These are phyloP conservation scores for Penicillium pulvis DNA, from an alignment of 495 filamentous ascomycete species.

Conservation along the genomic window DNA sequence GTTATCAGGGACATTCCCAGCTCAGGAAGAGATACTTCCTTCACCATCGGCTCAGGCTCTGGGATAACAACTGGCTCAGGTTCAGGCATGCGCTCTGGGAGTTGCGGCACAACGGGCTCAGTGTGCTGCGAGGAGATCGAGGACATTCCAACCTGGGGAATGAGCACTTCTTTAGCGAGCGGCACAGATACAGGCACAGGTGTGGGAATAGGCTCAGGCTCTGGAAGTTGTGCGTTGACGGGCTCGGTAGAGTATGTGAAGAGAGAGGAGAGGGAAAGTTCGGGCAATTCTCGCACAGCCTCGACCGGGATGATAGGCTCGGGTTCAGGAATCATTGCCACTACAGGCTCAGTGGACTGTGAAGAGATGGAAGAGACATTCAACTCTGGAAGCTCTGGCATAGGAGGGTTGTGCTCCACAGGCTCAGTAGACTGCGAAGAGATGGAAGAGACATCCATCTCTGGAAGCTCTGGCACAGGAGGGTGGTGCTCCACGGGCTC, in stretches of 20 bases:
- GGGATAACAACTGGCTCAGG: constrained; percentile 30
- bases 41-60: constrained; percentile 29
- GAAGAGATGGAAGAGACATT: constrained; percentile 31
- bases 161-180: constrained; percentile 15
- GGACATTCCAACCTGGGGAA: constrained; percentile 47
- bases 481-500: constrained; percentile 32
- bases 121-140: constrained; percentile 50
- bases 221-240: constrained; percentile 13
- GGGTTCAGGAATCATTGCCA: constrained; percentile 24
- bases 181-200: constrained; percentile 15
- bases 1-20: constrained; percentile 52
- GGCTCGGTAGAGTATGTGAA: constrained; percentile 16
- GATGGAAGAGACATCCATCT: constrained; percentile 32
- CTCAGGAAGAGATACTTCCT: constrained; percentile 22
- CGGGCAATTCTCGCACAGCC: constrained; percentile 9
- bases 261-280: constrained; percentile 16
- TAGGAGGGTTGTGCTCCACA: constrained; percentile 22
- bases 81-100: constrained; percentile 32
- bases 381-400: constrained; percentile 26
- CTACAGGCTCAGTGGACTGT: constrained; percentile 31
- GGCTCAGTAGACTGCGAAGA: constrained; percentile 37
- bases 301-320: constrained; percentile 14
- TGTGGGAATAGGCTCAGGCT: constrained; percentile 15
- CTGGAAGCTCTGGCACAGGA: constrained; percentile 21
- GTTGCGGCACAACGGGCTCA: constrained; percentile 44